These are phyloP conservation scores for Tetradesmus lagerheimii DNA, from an alignment of 139 green algal genomes.

Conservation along the genomic window DNA sequence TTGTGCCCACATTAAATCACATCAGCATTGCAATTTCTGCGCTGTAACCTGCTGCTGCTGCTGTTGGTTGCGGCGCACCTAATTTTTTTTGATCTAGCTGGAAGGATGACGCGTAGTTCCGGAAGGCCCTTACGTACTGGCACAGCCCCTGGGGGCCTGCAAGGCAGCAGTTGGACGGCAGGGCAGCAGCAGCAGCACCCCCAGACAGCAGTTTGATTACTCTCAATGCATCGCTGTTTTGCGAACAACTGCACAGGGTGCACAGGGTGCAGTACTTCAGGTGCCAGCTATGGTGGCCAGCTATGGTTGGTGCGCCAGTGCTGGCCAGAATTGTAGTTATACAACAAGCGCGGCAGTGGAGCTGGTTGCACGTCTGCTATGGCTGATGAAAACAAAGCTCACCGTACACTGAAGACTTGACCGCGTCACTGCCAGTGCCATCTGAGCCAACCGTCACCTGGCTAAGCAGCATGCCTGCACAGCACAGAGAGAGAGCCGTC, in stretches of 20 bases:
- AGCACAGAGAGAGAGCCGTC: background rate
- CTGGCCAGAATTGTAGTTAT: background rate
- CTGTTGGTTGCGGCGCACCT: conserved; percentile 12
- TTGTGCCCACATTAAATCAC: no score
- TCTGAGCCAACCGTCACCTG: conserved; percentile 57
- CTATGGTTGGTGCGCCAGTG: no score
- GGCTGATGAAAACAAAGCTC: no score
- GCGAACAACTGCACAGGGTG: background rate
- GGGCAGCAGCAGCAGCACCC: background rate
- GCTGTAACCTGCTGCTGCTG: background rate
- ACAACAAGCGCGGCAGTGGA: background rate
- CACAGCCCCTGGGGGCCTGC: conserved; percentile 47
- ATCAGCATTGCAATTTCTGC: no score
- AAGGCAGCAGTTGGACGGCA: background rate
- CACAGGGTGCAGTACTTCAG: no score
- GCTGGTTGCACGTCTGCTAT: no score
- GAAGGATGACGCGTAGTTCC: conserved; percentile 36
- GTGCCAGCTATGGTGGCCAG: no score
- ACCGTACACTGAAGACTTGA: conserved; percentile 59
- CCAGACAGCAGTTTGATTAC: background rate
- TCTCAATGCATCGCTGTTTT: background rate
- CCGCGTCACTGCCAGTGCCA: conserved; percentile 41
- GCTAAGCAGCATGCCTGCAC: conserved; percentile 76
- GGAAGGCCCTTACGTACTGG: conserved; percentile 53
- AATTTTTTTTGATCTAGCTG: conserved; percentile 42